A percentile compares a stretch with the other conserved stretches of the same genome.
Conservation (phyloP, 139 green algal species). For the Chlamydomonas applanata region DNA sequence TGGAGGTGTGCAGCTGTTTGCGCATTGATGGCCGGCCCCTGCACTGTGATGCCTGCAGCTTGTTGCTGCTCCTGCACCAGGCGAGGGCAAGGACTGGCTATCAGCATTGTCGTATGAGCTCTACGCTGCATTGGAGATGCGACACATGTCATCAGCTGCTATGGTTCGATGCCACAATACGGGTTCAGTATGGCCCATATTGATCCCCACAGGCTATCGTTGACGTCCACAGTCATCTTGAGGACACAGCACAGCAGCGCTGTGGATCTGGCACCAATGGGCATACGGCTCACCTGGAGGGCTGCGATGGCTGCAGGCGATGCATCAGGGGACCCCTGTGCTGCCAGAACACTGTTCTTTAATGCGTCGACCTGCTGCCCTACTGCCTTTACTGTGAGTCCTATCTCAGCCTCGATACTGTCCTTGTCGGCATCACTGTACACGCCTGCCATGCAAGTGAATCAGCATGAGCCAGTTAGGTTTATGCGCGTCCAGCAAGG, state of each 20-base stretch:
- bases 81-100: too few relatives aligned
- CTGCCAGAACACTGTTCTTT: constrained; percentile 17
- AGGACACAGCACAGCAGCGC: too few relatives aligned
- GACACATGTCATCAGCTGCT: too few relatives aligned
- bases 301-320: constrained; percentile 1
- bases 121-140: too few relatives aligned
- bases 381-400: constrained; percentile 4
- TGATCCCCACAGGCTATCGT: too few relatives aligned
- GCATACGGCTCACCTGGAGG: background rate
- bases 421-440: constrained; percentile 18
- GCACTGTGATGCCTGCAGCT: background rate
- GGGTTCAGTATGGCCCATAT: too few relatives aligned
- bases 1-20: constrained; percentile 72
- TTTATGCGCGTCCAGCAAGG: too few relatives aligned
- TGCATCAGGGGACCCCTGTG: constrained; percentile 5
- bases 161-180: too few relatives aligned
- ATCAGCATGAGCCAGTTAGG: too few relatives aligned
- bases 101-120: background rate
- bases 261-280: too few relatives aligned
- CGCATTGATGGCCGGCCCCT: constrained; percentile 32
- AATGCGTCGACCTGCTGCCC: constrained; percentile 20
- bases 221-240: too few relatives aligned
- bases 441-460: background rate
- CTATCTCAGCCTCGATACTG: constrained; percentile 16
- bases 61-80: constrained; percentile 3